Percentiles rank a stretch among this genome's conserved stretches.
These are phyloP conservation scores for Jimgerdemannia flammicorona DNA, from an alignment of 192 early-diverging fungal species.

Conservation along the genomic window DNA sequence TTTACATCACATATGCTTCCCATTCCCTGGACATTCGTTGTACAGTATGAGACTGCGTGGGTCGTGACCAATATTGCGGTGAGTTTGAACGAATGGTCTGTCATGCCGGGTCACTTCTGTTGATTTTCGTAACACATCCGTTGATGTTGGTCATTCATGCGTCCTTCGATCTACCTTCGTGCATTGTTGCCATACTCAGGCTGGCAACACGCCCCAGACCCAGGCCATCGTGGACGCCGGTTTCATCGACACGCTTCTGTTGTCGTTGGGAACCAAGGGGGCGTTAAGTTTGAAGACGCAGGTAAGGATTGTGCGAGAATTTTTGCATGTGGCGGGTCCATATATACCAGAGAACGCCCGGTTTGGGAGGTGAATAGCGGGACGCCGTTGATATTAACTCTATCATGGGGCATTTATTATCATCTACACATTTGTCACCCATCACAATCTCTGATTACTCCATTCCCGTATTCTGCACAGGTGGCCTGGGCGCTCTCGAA, in stretches of 20 bases:
- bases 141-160: no score
- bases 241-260: constrained; percentile 16
- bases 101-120: not conserved
- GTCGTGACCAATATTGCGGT: constrained; percentile 38
- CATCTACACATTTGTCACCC: not conserved
- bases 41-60: constrained; percentile 35
- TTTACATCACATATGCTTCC: not conserved
- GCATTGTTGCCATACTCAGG: constrained; percentile 4
- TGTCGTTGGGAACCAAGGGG: not conserved
- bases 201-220: constrained; percentile 27
- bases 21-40: not conserved
- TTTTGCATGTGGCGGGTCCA: no score
- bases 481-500: constrained; percentile 34
- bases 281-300: constrained; percentile 19
- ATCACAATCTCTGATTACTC: not conserved
- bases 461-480: not conserved
- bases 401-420: not conserved
- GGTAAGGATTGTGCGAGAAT: not conserved
- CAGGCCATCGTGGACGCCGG: constrained; percentile 13
- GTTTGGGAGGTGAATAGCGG: no score
- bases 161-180: no score
- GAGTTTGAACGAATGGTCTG: not conserved
- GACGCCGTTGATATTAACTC: constrained; percentile 1
- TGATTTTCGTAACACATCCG: not conserved
- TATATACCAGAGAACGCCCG: no score